Base-by-base conservation (phyloP, 352 stramenopile genomes). In the Pythium biforme region DNA sequence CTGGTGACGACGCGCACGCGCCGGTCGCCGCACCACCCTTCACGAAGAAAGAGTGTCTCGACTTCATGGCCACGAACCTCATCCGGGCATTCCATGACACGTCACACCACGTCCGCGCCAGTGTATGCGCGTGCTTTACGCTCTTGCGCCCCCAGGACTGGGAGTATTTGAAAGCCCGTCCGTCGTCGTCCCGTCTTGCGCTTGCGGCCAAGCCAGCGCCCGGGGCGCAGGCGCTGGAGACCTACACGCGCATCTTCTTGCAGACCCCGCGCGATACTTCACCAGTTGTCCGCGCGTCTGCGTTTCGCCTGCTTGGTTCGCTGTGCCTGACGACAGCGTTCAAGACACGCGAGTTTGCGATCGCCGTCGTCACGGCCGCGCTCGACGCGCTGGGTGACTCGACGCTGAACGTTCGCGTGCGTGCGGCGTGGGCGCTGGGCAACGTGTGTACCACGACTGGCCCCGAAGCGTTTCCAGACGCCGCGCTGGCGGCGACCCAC, bases 51-150 rank as follows among this genome's bases (percentile, higher is more conserved):
- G 79, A 85, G 14, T 90, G 82, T 31, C 66, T 94, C 29, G 73
- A 86, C 39, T 92, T 95, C 55, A 81, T 95, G 73, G 70, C 81
- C 15, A 90, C 78, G 20, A 79, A 94, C 53, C 72, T 95, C 45
- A 73, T 95, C 25, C 81, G 84, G 47, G 86, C 84, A 9, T 95
- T 95, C 58, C 81, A 89, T 25, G 86, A 95, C 50, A 88, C 84
- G 0, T 95, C 86, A 9, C 85, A 95, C 47, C 86, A 95, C 64
- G 86, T 95, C 0, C 86, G 86, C 17, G 85, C 86, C 3, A 93
- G 86, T 48, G 84, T 95, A 3, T 95, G 86, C n/a, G 81, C 83
- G 4, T 95, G 86, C 62, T 95, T 93, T 49, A 95, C 86, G 2
- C 67, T 95, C 20, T 64, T 95, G n/a, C 78, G 79, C 4, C 59